phyloP scores from a whole-genome alignment of 2,329 filamentous ascomycete genomes.

The Periglandula ipomoeae region DNA sequence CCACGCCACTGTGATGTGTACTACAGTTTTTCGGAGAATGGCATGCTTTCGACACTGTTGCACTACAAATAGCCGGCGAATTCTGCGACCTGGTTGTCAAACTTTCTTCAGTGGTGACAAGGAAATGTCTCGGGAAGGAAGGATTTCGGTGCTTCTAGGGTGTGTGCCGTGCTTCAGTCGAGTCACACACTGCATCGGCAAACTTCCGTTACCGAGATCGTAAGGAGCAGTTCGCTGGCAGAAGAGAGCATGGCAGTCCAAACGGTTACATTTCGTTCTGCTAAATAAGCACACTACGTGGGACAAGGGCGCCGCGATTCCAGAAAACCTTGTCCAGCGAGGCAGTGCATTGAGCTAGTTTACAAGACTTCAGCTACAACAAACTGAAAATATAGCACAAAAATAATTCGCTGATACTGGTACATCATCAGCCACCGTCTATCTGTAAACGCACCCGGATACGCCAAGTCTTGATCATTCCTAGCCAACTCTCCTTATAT shows the following conservation, averaged over 20 bases:
- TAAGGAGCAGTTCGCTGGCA: not conserved
- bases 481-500: not conserved
- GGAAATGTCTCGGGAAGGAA: slow-evolving; percentile 1
- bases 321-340: not conserved
- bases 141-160: slow-evolving; percentile 3
- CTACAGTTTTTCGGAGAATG: not conserved
- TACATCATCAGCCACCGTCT: no score
- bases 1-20: not conserved
- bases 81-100: no score
- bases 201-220: not conserved
- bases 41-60: not conserved
- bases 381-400: not conserved
- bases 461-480: not conserved
- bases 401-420: no score
- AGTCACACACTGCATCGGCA: slow-evolving; percentile 1
- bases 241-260: not conserved
- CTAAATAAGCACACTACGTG: no score
- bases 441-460: not conserved
- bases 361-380: not conserved
- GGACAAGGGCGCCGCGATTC: no score
- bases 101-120: not conserved
- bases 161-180: slow-evolving; percentile 1
- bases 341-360: not conserved
- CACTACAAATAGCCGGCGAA: not conserved
- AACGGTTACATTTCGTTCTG: no score